Percentiles rank a stretch among this genome's conserved stretches.
phyloP scores from a whole-genome alignment of 2,329 filamentous ascomycete species.

The Calonectria henricotiae region DNA sequence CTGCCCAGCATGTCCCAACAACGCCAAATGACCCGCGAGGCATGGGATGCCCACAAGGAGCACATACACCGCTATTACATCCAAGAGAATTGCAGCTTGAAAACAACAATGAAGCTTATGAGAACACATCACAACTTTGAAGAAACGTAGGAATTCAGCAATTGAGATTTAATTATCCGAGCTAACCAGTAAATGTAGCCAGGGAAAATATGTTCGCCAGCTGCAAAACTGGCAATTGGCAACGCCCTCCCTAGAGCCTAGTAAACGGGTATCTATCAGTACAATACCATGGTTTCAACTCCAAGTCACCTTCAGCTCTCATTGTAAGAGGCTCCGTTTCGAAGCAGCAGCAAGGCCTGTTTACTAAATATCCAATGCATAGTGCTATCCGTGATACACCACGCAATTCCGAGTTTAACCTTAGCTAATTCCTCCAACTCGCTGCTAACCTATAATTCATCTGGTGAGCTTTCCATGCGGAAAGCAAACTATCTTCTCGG shows the following conservation, averaged over 20 bases:
- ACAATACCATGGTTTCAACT: background rate
- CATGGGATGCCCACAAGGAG: background rate
- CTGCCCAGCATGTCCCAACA: background rate
- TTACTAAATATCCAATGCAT: background rate
- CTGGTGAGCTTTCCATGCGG: background rate
- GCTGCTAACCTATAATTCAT: background rate
- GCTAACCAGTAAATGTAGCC: background rate
- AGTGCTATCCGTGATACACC: slow-evolving; percentile 1
- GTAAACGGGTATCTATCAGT: background rate
- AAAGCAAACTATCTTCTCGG: background rate
- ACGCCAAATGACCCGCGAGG: background rate
- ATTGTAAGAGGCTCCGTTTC: background rate
- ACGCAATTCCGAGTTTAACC: background rate
- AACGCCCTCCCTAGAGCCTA: background rate
- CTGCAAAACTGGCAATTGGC: slow-evolving; percentile 9
- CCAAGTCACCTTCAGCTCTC: background rate
- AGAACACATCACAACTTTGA: background rate
- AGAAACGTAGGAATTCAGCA: background rate
- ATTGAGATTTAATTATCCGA: background rate
- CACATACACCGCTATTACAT: background rate
- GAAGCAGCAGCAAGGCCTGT: no score
- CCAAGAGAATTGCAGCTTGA: background rate
- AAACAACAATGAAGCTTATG: background rate
- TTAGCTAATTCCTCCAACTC: background rate
- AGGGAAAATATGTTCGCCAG: slow-evolving; percentile 16